These are phyloP conservation scores for Penicillium sp. DNA, from an alignment of 2,329 filamentous ascomycete species.

Conservation along the genomic window DNA sequence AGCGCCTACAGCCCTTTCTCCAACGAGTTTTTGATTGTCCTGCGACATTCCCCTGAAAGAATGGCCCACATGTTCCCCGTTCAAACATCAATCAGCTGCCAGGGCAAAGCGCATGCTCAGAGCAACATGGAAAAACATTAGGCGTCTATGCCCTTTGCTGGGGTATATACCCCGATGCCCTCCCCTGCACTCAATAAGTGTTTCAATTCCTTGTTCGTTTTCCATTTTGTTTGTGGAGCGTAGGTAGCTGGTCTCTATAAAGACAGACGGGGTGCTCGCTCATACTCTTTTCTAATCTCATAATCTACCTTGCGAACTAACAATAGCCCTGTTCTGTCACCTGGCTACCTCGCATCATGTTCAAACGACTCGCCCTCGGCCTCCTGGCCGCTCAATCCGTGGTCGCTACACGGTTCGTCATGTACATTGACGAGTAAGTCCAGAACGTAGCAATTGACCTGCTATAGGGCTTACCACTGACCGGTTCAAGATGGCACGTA, in stretches of 20 bases:
- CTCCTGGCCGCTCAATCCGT: slow-evolving; percentile 32
- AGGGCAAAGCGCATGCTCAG: not conserved
- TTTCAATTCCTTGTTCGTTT: not conserved
- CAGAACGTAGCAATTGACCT: not conserved
- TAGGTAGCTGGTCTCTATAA: slow-evolving; percentile 4
- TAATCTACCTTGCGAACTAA: not conserved
- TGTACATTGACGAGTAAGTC: slow-evolving; percentile 50
- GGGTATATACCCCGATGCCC: slow-evolving; percentile 8
- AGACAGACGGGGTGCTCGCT: not conserved
- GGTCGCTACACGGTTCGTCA: slow-evolving; percentile 34
- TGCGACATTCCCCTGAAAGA: slow-evolving; percentile 8
- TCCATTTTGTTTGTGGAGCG: not conserved
- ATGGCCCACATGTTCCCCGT: slow-evolving; percentile 8
- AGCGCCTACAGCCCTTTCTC: not conserved
- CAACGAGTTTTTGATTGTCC: not conserved
- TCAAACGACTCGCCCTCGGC: slow-evolving; percentile 28
- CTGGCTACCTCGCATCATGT: slow-evolving; percentile 18
- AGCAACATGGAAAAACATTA: slow-evolving; percentile 8
- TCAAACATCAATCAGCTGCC: not conserved
- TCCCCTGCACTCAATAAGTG: not conserved
- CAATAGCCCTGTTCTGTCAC: not conserved
- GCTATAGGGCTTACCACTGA: not conserved
- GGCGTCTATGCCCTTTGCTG: not conserved
- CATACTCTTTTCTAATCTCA: not conserved
- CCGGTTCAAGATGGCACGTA: slow-evolving; percentile 41